These are phyloP conservation scores for Sporothrix variecibatus DNA, from an alignment of 2,329 filamentous ascomycete species.

Conservation along the genomic window DNA sequence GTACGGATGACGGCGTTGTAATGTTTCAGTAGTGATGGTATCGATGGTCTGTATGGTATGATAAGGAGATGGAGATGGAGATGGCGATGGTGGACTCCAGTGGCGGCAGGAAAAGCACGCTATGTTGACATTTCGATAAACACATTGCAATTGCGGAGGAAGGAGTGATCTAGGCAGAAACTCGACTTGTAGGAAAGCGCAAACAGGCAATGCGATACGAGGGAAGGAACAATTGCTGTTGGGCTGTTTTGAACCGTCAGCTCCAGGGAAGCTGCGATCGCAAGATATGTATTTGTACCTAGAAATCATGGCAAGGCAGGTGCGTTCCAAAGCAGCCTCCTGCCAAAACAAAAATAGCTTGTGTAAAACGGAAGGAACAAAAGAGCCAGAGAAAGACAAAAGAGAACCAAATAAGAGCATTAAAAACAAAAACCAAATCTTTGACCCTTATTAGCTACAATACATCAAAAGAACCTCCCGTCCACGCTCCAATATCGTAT, in stretches of 20 bases:
- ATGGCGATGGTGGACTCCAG: neutral
- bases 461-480: neutral
- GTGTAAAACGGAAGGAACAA: neutral
- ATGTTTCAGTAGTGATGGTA: neutral
- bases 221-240: neutral
- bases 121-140: neutral
- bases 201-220: neutral
- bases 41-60: neutral
- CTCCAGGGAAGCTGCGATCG: slow-evolving; percentile 9
- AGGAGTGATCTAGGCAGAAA: neutral
- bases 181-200: neutral
- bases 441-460: neutral
- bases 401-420: neutral
- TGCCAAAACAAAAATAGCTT: neutral
- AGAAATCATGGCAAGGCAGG: neutral
- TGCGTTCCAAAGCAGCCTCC: neutral
- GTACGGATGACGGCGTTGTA: neutral
- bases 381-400: neutral
- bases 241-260: neutral
- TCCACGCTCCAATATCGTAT: neutral
- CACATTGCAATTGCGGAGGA: neutral
- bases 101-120: neutral
- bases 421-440: neutral
- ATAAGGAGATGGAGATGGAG: neutral
- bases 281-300: neutral